Evolutionary conservation across 805 yeast species (phyloP), one percentile per base, ranked within the genome.

Genomic region (Lachancea mirantina): DNA sequence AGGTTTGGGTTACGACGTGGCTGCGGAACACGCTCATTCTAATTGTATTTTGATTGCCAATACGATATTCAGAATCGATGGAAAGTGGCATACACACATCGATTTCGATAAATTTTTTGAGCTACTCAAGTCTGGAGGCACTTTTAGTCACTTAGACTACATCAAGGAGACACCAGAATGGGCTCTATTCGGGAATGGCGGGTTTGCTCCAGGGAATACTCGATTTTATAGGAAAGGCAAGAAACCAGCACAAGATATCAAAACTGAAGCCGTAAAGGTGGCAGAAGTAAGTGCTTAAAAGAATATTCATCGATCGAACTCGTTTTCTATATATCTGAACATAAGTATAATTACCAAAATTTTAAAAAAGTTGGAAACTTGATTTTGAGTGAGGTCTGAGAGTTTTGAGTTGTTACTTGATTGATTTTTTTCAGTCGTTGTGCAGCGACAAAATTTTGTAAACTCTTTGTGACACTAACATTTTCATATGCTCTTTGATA

Each of bases 21-120:
- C 96, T 8, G 94, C 96, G 0, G 96, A 88, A 57, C 96, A 87
- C 56, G 94, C 95, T 0, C 96, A 87, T 55, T 81, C 94, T 2
- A 88, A 95, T 61, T 88, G 96, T 63, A 80, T 88, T 13, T 65
- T 87, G 43, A 74, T 88, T 46, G 96, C 94, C 0, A 80, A 79
- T 43, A 66, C 65, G 23, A 74, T 76, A 48, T 87, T 85, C 66
- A 66, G 73, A 41, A 76, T 77, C 37, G 59, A 80, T 50, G 78
- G 71, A 20, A 73, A 69, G 43, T 87, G 96, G 96, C 70, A 74
- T 55, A 87, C 96, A 1, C 96, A 87, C 54, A 87, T 87, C 34
- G 81, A 87, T 57, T 88, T 87, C 53, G 70, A 74, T 4, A 74
- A 64, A 39, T 87, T 80, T 55, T 88, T 87, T 49, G 70, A 77